A percentile compares a stretch with the other conserved stretches of the same genome.
Evolutionary conservation across 805 yeast genomes (phyloP).

Genomic region (Diddensiella transvaalensis): DNA sequence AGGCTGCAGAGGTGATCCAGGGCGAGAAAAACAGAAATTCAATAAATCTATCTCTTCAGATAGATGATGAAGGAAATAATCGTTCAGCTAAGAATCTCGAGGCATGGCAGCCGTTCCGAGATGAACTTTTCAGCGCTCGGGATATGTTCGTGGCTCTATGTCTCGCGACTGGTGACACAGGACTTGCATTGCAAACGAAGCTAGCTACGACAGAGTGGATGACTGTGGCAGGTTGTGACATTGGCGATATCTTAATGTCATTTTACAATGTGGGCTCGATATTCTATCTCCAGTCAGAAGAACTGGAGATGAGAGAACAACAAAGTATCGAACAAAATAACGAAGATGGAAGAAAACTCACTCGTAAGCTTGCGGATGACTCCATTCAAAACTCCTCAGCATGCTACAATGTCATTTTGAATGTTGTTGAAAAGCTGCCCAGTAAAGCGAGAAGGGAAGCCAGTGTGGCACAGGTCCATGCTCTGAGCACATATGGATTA

Average conservation of each 20-base stretch:
- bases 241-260: constrained; percentile 59
- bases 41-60: constrained; percentile 15
- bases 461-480: constrained; percentile 60
- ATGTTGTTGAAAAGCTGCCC: constrained; percentile 41
- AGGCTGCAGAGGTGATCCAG: constrained; percentile 24
- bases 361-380: constrained; percentile 20
- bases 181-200: constrained; percentile 57
- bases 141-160: constrained; percentile 72
- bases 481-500: constrained; percentile 77
- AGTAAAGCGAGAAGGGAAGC: constrained; percentile 36
- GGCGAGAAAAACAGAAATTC: constrained; percentile 15
- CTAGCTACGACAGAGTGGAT: constrained; percentile 65
- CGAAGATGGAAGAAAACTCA: constrained; percentile 17
- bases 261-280: constrained; percentile 67
- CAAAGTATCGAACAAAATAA: constrained; percentile 21
- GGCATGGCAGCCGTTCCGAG: constrained; percentile 55
- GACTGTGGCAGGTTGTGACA: constrained; percentile 66
- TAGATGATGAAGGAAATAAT: constrained; percentile 12
- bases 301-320: constrained; percentile 49
- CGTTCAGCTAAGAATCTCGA: constrained; percentile 13
- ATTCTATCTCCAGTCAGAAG: constrained; percentile 63
- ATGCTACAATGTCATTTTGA: constrained; percentile 44
- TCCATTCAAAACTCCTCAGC: constrained; percentile 30
- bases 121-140: constrained; percentile 73
- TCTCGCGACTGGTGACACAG: constrained; percentile 62